phyloP scores from a whole-genome alignment of 495 filamentous ascomycete species.

The Penicillium taxi region DNA sequence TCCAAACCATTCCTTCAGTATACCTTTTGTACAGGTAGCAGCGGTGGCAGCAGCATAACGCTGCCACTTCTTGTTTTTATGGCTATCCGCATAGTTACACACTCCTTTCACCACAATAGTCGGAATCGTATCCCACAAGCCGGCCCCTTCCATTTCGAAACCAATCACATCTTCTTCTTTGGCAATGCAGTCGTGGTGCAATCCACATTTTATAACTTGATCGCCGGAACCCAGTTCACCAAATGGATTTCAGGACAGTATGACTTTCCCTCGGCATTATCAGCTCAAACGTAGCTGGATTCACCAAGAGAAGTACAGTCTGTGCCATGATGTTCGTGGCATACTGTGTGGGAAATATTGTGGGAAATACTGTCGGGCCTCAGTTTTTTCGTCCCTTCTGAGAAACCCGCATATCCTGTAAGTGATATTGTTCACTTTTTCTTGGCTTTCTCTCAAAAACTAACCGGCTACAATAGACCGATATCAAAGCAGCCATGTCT shows the following conservation, averaged over 20 bases:
- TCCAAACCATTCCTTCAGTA: constrained; percentile 1
- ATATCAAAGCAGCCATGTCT: constrained; percentile 24
- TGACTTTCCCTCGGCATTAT: constrained; percentile 49
- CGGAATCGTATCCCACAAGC: constrained; percentile 1
- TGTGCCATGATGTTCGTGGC: constrained; percentile 31
- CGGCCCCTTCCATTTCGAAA: constrained; percentile 35
- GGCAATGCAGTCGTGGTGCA: constrained; percentile 17
- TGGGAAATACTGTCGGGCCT: constrained; percentile 33
- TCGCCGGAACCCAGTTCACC: constrained; percentile 23
- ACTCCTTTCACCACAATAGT: constrained; percentile 6
- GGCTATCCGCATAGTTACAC: constrained; percentile 7
- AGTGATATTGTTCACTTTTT: constrained; percentile 5
- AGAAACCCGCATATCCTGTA: constrained; percentile 30
- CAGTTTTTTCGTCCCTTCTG: constrained; percentile 26
- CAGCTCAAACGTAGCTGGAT: constrained; percentile 53
- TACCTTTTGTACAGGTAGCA: not conserved
- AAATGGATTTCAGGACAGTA: no score
- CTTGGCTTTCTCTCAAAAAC: not conserved
- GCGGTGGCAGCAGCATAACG: not conserved
- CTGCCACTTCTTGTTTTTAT: constrained; percentile 8
- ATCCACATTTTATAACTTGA: constrained; percentile 23
- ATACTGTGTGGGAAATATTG: constrained; percentile 34
- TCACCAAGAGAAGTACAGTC: constrained; percentile 53
- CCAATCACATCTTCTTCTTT: constrained; percentile 19
- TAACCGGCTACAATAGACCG: no score